These are phyloP conservation scores for Limnomonas spitsbergensis DNA, from an alignment of 139 green algal species.

Conservation along the genomic window DNA sequence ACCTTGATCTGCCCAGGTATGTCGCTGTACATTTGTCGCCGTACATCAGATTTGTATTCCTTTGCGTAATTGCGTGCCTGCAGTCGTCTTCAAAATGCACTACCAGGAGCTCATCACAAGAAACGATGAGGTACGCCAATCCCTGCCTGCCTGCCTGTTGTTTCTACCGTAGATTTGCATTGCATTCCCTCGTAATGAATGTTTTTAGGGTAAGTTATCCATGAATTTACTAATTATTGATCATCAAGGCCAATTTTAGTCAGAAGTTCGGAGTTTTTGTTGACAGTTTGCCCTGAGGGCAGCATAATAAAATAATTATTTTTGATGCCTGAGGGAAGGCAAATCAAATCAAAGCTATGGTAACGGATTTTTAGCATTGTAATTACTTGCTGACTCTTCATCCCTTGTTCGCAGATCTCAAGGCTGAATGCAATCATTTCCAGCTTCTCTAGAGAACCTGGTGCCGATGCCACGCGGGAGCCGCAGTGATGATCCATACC, in stretches of 20 bases:
- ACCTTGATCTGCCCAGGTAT: background rate
- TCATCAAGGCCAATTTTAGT: too few species aligned
- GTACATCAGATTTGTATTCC: background rate
- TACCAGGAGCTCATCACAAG: slow-evolving; percentile 13
- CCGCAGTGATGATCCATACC: too few species aligned
- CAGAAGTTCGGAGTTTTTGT: too few species aligned
- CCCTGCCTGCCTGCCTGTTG: background rate
- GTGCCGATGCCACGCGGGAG: too few species aligned
- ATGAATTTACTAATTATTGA: too few species aligned
- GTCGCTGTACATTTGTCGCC: background rate
- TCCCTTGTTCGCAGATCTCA: background rate
- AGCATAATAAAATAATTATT: background rate
- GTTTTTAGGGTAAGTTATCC: too few species aligned
- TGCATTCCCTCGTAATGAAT: too few species aligned
- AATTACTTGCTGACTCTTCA: background rate
- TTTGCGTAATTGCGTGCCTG: background rate
- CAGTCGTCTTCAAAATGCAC: slow-evolving; percentile 9
- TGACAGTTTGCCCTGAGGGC: too few species aligned
- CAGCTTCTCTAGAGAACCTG: too few species aligned
- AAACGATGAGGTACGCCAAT: slow-evolving; percentile 2
- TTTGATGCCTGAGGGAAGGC: background rate
- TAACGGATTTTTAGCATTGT: background rate
- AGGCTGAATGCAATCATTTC: background rate
- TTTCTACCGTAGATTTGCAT: too few species aligned
- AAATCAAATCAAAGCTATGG: background rate